These are phyloP conservation scores for Orbilia quercus DNA, from an alignment of 2,329 filamentous ascomycete species.

Conservation along the genomic window DNA sequence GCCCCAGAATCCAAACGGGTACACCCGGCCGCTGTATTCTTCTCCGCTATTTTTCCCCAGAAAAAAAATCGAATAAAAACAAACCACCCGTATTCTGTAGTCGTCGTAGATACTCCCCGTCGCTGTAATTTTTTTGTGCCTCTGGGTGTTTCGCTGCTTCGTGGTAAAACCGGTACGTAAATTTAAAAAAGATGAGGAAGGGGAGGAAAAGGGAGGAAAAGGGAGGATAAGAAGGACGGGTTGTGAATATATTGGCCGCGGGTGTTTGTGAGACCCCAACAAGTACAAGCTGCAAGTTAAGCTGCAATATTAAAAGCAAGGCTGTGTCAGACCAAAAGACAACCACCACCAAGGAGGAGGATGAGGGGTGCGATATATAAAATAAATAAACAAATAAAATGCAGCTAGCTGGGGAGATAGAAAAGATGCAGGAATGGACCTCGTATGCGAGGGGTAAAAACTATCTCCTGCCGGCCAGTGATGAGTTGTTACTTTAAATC, in stretches of 20 bases:
- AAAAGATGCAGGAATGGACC: background rate
- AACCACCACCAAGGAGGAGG: too few relatives aligned
- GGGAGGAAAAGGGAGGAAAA: constrained; percentile 4
- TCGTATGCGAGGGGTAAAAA: constrained; percentile 17
- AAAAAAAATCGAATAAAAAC: too few relatives aligned
- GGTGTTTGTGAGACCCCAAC: constrained; percentile 26
- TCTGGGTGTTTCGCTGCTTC: background rate
- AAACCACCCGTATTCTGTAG: too few relatives aligned
- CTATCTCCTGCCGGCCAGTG: constrained; percentile 10
- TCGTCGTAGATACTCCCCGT: too few relatives aligned
- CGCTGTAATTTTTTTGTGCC: background rate
- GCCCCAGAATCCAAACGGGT: too few relatives aligned
- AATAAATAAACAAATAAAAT: background rate
- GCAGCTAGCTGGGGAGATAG: too few relatives aligned
- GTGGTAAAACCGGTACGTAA: background rate
- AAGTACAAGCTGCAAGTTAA: background rate
- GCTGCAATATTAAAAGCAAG: too few relatives aligned
- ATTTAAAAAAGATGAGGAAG: background rate
- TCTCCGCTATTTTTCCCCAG: constrained; percentile 22
- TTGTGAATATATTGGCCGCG: constrained; percentile 25
- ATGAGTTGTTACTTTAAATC: constrained; percentile 34
- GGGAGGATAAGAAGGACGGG: constrained; percentile 12
- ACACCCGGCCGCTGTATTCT: too few relatives aligned
- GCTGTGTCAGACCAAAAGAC: background rate
- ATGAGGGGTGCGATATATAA: too few relatives aligned